These are phyloP conservation scores for Bipolaris victoriae DNA, from an alignment of 2,329 filamentous ascomycete genomes.

Conservation along the genomic window DNA sequence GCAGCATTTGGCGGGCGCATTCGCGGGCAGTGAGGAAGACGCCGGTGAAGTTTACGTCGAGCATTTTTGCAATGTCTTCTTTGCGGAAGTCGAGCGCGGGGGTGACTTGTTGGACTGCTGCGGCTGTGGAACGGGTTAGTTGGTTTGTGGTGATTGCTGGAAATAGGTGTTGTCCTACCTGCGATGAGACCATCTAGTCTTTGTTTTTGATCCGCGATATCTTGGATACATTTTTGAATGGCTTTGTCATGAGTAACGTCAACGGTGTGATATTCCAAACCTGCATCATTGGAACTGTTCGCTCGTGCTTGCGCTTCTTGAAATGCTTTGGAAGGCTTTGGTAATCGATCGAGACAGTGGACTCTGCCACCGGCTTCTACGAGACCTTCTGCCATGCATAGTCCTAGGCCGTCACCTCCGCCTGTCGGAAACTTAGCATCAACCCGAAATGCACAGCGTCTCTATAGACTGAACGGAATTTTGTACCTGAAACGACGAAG, in stretches of 20 bases:
- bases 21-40: conserved; percentile 67
- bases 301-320: conserved; percentile 66
- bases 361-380: conserved; percentile 76
- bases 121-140: conserved; percentile 52
- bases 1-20: conserved; percentile 66
- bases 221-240: conserved; percentile 69
- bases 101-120: conserved; percentile 79
- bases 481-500: conserved; percentile 63
- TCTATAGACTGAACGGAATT: conserved; percentile 63
- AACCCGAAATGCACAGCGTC: conserved; percentile 36
- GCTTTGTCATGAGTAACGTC: conserved; percentile 74
- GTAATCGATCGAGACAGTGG: conserved; percentile 68
- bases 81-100: conserved; percentile 75
- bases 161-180: conserved; percentile 18
- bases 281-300: conserved; percentile 64
- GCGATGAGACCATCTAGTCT: conserved; percentile 79
- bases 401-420: conserved; percentile 71
- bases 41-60: conserved; percentile 65
- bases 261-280: conserved; percentile 74
- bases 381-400: conserved; percentile 73
- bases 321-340: conserved; percentile 65
- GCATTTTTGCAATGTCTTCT: conserved; percentile 64
- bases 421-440: conserved; percentile 55
- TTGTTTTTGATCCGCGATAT: conserved; percentile 71
- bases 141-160: neutral